phyloP scores from a whole-genome alignment of 208 protist species.

The Trypanosoma mega region DNA sequence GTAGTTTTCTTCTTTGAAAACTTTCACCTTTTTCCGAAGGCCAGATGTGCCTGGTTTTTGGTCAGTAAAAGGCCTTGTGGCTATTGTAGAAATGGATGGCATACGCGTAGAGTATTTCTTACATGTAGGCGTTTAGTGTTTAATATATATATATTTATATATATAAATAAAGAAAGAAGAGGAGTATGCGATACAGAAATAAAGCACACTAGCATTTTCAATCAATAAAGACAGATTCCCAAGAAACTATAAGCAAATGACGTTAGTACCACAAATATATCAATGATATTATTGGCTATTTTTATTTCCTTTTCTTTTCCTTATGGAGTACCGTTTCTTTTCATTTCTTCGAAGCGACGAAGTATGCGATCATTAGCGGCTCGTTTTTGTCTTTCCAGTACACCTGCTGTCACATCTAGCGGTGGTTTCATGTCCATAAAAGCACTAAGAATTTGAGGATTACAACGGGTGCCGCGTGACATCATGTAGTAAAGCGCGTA shows the following conservation, averaged over 20 bases:
- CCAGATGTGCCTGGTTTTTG: constrained; percentile 97
- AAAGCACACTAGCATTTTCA: too few species aligned
- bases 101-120: too few species aligned
- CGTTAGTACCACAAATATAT: too few species aligned
- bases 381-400: constrained; percentile 39
- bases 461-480: constrained; percentile 47
- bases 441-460: constrained; percentile 58
- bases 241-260: too few species aligned
- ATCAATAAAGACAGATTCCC: too few species aligned
- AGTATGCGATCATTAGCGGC: constrained; percentile 56
- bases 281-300: neutral
- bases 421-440: constrained; percentile 42
- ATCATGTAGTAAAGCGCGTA: constrained; percentile 45
- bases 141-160: too few species aligned
- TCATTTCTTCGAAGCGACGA: constrained; percentile 26
- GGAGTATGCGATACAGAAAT: too few species aligned
- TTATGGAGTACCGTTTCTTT: constrained; percentile 8
- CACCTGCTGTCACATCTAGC: constrained; percentile 23
- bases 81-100: constrained; percentile 25
- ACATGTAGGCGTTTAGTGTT: too few species aligned
- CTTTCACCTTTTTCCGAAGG: constrained; percentile 95
- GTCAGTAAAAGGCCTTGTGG: constrained; percentile 66
- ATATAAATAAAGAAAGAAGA: too few species aligned
- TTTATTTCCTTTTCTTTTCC: constrained; percentile 1
- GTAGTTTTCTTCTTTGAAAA: constrained; percentile 93